Conservation (phyloP, 75 land plant species). For the Isoetes taiwanensis region DNA sequence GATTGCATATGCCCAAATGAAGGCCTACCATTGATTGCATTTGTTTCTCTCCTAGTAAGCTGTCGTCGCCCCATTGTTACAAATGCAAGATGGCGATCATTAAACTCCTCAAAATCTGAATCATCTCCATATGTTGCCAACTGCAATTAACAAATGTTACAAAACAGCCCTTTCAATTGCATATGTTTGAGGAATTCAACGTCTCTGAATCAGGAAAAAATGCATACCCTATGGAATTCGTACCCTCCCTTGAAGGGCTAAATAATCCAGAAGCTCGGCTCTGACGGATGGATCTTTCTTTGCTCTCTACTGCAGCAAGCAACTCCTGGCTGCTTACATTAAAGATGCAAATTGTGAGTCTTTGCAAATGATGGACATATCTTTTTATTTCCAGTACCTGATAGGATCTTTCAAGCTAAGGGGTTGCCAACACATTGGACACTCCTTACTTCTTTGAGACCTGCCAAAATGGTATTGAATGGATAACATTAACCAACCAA, state of each 20-base stretch:
- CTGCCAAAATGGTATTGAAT: conserved; percentile 27
- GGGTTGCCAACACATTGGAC: conserved; percentile 97
- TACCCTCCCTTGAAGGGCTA: conserved; percentile 56
- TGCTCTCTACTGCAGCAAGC: conserved; percentile 76
- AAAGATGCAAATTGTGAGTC: background rate
- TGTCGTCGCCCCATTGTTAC: conserved; percentile 89
- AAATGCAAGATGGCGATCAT: conserved; percentile 87
- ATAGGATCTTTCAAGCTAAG: conserved; percentile 76
- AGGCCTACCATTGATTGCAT: no score
- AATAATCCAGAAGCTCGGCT: conserved; percentile 52
- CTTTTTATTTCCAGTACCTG: conserved; percentile 28
- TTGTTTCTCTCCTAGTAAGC: conserved; percentile 65
- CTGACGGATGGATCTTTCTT: conserved; percentile 44
- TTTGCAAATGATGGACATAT: no score
- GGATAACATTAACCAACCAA: no score
- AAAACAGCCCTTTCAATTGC: background rate
- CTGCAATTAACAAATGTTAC: conserved; percentile 18
- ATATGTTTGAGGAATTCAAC: background rate
- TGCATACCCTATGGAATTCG: conserved; percentile 64
- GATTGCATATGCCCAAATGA: no score
- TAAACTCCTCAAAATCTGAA: conserved; percentile 80
- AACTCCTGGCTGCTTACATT: conserved; percentile 69
- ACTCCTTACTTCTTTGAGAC: conserved; percentile 95
- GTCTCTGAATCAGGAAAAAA: no score
- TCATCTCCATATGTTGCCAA: conserved; percentile 71